Conservation (phyloP, 192 early-diverging fungal species). For the Backusella australiensis region DNA sequence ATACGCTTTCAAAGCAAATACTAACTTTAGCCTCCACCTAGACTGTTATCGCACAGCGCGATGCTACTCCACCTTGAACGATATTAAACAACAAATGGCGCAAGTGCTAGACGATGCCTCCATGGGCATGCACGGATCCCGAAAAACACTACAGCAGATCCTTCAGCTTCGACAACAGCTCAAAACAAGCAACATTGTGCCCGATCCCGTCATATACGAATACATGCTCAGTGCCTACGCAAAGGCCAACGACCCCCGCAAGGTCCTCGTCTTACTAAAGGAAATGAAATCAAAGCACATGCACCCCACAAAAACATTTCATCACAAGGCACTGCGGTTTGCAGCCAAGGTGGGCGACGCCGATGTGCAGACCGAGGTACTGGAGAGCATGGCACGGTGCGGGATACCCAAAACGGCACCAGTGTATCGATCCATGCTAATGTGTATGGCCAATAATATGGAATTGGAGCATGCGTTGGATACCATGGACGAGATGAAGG, state of each 20-base stretch:
- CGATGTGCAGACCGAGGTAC: slow-evolving; percentile 10
- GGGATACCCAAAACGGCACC: neutral
- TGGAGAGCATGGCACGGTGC: slow-evolving; percentile 6
- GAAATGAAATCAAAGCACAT: slow-evolving; percentile 34
- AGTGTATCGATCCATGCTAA: slow-evolving; percentile 40
- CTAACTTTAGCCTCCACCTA: neutral
- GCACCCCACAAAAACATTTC: slow-evolving; percentile 12
- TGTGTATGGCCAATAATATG: slow-evolving; percentile 36
- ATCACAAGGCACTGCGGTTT: slow-evolving; percentile 32
- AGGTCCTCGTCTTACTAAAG: slow-evolving; percentile 20
- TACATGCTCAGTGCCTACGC: slow-evolving; percentile 32
- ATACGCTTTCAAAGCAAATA: too few relatives aligned
- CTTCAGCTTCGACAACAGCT: neutral
- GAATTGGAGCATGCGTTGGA: slow-evolving; percentile 51
- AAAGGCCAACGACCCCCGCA: slow-evolving; percentile 19
- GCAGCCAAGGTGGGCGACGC: slow-evolving; percentile 9
- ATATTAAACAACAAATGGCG: neutral
- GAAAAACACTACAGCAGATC: neutral
- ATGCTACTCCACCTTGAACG: neutral
- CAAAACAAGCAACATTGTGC: slow-evolving; percentile 1
- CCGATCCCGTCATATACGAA: slow-evolving; percentile 33
- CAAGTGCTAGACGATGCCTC: neutral
- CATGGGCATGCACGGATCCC: neutral
- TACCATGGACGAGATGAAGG: slow-evolving; percentile 42
- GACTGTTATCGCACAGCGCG: neutral